phyloP scores from a whole-genome alignment of 306 rosid species.

The Lotus japonicus region DNA sequence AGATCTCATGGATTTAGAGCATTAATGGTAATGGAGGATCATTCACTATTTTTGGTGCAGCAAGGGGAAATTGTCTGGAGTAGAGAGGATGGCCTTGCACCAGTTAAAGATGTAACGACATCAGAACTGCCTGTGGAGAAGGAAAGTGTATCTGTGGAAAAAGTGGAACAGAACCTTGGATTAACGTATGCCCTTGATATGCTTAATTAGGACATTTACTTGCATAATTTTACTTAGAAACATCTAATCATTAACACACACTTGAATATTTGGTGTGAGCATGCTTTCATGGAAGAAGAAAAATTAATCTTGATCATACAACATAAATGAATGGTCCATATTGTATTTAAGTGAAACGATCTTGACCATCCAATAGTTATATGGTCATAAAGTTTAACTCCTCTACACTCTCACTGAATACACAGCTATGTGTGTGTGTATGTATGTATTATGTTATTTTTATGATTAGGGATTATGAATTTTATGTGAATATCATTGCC shows the following conservation, averaged over 20 bases:
- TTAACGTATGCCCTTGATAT: slow-evolving; percentile 53
- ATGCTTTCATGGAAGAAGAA: neutral
- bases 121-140: slow-evolving; percentile 88
- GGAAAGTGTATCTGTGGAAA: slow-evolving; percentile 79
- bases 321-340: neutral
- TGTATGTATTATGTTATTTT: neutral
- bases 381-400: neutral
- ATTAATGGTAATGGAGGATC: slow-evolving; percentile 90
- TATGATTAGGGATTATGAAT: slow-evolving; percentile 9
- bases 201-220: slow-evolving; percentile 1
- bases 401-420: neutral
- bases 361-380: neutral
- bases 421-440: neutral
- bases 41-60: slow-evolving; percentile 81
- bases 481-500: slow-evolving; percentile 10
- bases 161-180: slow-evolving; percentile 98
- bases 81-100: slow-evolving; percentile 98
- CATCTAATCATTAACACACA: neutral
- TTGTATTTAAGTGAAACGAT: neutral
- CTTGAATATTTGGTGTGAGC: neutral
- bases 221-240: neutral
- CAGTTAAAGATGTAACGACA: slow-evolving; percentile 70
- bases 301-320: neutral
- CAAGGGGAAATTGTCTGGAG: slow-evolving; percentile 97
- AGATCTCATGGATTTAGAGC: slow-evolving; percentile 90